A percentile compares a stretch with the other conserved stretches of the same genome.
These are phyloP conservation scores for Barnettozyma hawaiiensis DNA, from an alignment of 1,139 yeast genomes.

Conservation along the genomic window DNA sequence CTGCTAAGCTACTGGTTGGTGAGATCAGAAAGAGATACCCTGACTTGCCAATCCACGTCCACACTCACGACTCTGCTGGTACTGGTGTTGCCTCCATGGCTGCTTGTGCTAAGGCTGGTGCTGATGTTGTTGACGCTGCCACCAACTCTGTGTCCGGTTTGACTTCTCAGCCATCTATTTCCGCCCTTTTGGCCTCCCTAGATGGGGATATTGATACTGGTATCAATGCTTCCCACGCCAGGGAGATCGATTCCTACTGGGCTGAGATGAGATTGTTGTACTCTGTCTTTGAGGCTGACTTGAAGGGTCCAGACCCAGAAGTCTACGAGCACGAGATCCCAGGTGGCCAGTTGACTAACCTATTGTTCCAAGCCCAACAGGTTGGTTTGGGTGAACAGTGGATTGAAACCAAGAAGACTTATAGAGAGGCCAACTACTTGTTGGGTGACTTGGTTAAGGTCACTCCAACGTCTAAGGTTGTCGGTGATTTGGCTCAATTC, in stretches of 20 bases:
- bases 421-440: conserved; percentile 80
- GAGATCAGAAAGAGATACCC: conserved; percentile 84
- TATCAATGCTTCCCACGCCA: conserved; percentile 57
- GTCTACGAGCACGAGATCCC: conserved; percentile 98
- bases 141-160: conserved; percentile 96
- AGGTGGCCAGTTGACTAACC: conserved; percentile 97
- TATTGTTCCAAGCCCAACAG: conserved; percentile 98
- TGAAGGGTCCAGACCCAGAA: conserved; percentile 99
- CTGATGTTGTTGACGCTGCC: conserved; percentile 97
- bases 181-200: conserved; percentile 85
- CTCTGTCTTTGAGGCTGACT: conserved; percentile 96
- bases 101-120: conserved; percentile 93
- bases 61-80: conserved; percentile 99
- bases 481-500: conserved; percentile 97
- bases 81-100: conserved; percentile 98
- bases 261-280: conserved; percentile 96
- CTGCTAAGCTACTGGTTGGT: conserved; percentile 77
- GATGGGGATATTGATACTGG: conserved; percentile 84
- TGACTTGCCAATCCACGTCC: conserved; percentile 93
- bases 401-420: conserved; percentile 92
- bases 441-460: conserved; percentile 97
- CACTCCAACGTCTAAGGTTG: conserved; percentile 98
- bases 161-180: conserved; percentile 96
- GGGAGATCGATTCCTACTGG: conserved; percentile 93
- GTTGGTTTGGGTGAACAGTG: conserved; percentile 95